Evolutionary conservation across 768 basidiomycete genomes (phyloP), one percentile per base, ranked within the genome.

Genomic region (Russula compacta): DNA sequence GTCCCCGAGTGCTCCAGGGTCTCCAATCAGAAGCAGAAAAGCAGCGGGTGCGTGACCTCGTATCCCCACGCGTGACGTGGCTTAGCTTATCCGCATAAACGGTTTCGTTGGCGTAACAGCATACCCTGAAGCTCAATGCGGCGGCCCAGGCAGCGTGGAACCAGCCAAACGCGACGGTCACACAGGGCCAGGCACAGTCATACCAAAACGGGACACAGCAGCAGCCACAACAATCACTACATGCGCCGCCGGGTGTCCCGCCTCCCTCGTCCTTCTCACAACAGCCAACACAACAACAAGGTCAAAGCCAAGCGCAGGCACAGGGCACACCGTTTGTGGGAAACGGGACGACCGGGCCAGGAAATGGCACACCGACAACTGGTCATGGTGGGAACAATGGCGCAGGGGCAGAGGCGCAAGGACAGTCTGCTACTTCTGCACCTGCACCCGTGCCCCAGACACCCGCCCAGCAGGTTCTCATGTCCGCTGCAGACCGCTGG

Each of bases 11-110:
- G 69, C 44, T 70, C 51, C 70, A 71, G 35, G 66, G 67, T 7
- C 80, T 82, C 60, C 82, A 82, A 72, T 75, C 79, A 19, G 88
- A 90, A 58, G 74, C 79, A 17, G 88, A 89, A 68, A 89, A 89
- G 68, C 70, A 71, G 64, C 79, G 87, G 78, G 86, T 87, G 74
- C 74, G 85, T 80, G 36, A 58, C 39, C 36, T 29, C n/a, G 14
- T 19, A 33, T 47, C 50, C 44, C 24, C 50, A 42, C 43, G 49
- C 64, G 36, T 60, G 49, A 53, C 61, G 58, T 53, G 54, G 52
- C 61, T 53, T 53, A 46, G 56, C 55, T 64, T 29, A 56, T 44
- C 38, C 46, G 14, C n/a, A 35, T 50, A 29, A 39, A 50, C 15
- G 48, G 7, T 35, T 43, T 0, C 15, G 12, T 29, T 42, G 58